Base-by-base conservation (phyloP, 1,284 basidiomycete species). In the Boletus albobrunnescens region DNA sequence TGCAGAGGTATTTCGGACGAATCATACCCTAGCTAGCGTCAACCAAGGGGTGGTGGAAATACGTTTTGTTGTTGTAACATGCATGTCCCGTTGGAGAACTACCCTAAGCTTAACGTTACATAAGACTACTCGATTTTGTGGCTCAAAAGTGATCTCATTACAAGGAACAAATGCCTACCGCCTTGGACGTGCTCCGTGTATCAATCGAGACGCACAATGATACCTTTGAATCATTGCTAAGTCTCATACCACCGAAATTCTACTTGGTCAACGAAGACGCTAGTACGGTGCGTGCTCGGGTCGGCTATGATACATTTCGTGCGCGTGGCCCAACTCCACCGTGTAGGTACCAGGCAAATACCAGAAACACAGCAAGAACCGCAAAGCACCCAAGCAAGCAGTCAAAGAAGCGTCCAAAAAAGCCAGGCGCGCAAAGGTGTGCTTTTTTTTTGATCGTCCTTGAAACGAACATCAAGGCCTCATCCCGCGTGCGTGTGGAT, bases 341-440 rank as follows among this genome's bases (percentile, higher is more conserved):
- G 20, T 23, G 72, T 74, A 78, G 77, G 64, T 67, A 22, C 75
- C 81, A 13, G 83, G 79, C 39, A 93, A 87, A 66, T 94, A 85
- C 68, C 88, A 91, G 67, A 93, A 92, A 71, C 88, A 94, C 65
- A 91, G 84, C 70, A 92, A 90, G 69, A 85, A 91, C 53, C 76
- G 82, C 67, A 88, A 89, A 44, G 82, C 84, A 14, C 77, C 82
- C 7, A 88, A 87, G 66, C 90, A 94, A 57, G 85, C 85, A 37
- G 76, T 89, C 41, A 92, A 94, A 64, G 89, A 94, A 67, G 87
- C 86, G 2, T 82, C 88, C 20, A 88, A 87, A 67, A 90, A 88
- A 60, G 88, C 88, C 1, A 88, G 86, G 63, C 77, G 82, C 41
- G 87, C 88, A 46, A 94, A 93, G 79, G 92, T 91, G 38, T 23